phyloP scores from a whole-genome alignment of 2,329 filamentous ascomycete genomes.

The Capronia americana region DNA sequence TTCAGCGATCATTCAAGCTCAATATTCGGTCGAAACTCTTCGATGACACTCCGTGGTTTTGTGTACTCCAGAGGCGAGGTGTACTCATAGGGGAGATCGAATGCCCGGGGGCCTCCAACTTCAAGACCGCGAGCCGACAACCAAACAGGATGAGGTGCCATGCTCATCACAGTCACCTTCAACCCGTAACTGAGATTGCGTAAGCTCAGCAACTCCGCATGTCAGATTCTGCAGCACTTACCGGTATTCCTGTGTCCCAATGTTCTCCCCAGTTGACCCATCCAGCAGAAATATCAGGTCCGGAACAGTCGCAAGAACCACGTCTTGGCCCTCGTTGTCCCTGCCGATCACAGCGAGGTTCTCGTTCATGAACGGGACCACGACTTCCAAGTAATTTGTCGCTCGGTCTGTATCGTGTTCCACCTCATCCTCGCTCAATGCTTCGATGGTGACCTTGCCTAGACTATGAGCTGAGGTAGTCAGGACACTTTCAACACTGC shows the following conservation, averaged over 20 bases:
- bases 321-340: slow-evolving; percentile 25
- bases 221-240: neutral
- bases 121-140: slow-evolving; percentile 57
- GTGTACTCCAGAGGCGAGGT: slow-evolving; percentile 27
- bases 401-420: slow-evolving; percentile 43
- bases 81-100: slow-evolving; percentile 42
- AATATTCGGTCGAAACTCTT: slow-evolving; percentile 32
- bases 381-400: slow-evolving; percentile 55
- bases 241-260: slow-evolving; percentile 61
- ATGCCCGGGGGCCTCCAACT: slow-evolving; percentile 58
- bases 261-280: slow-evolving; percentile 59
- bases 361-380: slow-evolving; percentile 76
- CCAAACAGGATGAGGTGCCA: slow-evolving; percentile 66
- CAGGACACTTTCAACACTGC: slow-evolving; percentile 58
- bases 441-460: slow-evolving; percentile 64
- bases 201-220: neutral
- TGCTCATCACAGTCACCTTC: slow-evolving; percentile 56
- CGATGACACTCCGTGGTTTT: slow-evolving; percentile 41
- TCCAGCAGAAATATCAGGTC: slow-evolving; percentile 64
- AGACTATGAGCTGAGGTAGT: slow-evolving; percentile 63
- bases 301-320: slow-evolving; percentile 60
- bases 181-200: slow-evolving; percentile 52
- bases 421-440: slow-evolving; percentile 43
- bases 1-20: neutral
- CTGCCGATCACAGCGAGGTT: slow-evolving; percentile 51